Evolutionary conservation across 2,329 filamentous ascomycete genomes (phyloP).

Genomic region (Thermomyces lanuginosus): DNA sequence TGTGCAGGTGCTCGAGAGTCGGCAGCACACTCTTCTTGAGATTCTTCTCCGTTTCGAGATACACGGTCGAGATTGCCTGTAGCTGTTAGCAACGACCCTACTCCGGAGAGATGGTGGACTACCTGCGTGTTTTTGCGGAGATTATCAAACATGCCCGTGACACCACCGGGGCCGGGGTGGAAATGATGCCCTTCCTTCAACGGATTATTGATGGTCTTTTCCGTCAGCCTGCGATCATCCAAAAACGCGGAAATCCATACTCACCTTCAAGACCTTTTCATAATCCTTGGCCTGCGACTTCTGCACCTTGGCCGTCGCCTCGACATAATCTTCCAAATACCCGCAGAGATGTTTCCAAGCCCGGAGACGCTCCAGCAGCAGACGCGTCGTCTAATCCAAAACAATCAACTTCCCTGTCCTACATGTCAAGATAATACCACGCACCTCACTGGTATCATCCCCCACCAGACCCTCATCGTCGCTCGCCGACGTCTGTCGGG

Average conservation of each 20-base stretch:
- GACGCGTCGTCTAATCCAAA: conserved; percentile 47
- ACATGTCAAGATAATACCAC: conserved; percentile 5
- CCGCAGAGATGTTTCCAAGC: conserved; percentile 92
- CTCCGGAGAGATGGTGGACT: conserved; percentile 6
- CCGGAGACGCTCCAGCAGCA: conserved; percentile 73
- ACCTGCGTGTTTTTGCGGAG: conserved; percentile 77
- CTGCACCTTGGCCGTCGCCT: conserved; percentile 70
- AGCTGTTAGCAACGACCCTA: background rate
- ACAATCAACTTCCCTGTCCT: background rate
- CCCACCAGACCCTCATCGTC: conserved; percentile 27
- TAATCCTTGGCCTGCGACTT: conserved; percentile 82
- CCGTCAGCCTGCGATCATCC: conserved; percentile 4
- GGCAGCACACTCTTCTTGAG: conserved; percentile 75
- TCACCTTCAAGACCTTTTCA: conserved; percentile 76
- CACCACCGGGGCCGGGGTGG: conserved; percentile 69
- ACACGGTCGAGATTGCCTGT: conserved; percentile 70
- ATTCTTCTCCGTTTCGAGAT: conserved; percentile 79
- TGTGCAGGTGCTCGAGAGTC: conserved; percentile 76
- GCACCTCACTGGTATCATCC: conserved; percentile 27
- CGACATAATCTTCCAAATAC: conserved; percentile 82
- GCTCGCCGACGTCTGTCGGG: conserved; percentile 19
- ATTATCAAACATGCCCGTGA: conserved; percentile 86
- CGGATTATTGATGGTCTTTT: conserved; percentile 64
- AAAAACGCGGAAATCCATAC: conserved; percentile 6
- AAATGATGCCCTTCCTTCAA: conserved; percentile 86